Evolutionary conservation across 2,329 filamentous ascomycete genomes (phyloP), one percentile per base, ranked within the genome.

Genomic region (Elsinoe fawcettii): DNA sequence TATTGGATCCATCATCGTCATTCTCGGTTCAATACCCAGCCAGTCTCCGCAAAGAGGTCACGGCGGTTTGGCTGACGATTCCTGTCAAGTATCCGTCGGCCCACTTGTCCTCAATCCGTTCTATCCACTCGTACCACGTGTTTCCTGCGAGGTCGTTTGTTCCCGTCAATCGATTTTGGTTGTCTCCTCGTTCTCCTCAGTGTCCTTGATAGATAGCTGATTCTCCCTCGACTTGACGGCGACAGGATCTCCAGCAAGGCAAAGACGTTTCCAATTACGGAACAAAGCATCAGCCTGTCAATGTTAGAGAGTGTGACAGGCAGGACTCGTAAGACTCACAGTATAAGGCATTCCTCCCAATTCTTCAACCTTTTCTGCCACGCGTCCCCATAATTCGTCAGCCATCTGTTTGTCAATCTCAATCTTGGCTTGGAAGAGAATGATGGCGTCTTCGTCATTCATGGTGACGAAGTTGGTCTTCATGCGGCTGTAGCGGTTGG

Each of bases 401-500:
- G 73, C 69, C 53, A 73, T 72, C 41, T 67, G 67, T 3, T 67
- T 66, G 56, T 75, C 73, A 20, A 75, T 62, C 11, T 72, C 67
- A 43, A 66, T 67, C 59, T 75, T 75, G 20, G 65, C 62, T 37
- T 68, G 60, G 2, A 74, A 53, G 20, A 75, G 58, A 7, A 58
- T 64, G 3, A 59, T 59, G 46, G 67, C 68, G 63, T 75, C 70
- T 34, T 70, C 70, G 16, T 65, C 62, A 18, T 61, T 64, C 57
- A 75, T 66, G 14, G 65, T 62, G 9, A 65, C 65, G 59, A 75
- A 72, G 55, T 74, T 73, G 12, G 66, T 67, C 59, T 71, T 73
- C 55, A 74, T 66, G 14, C 67, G 64, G 8, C 60, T 62, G 57
- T 74, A 74, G 8, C 74, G 67, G 55, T 70, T 71, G 5, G 68